Base-by-base conservation (phyloP, 192 early-diverging fungal species). In the Gaertneriomyces semiglobifer region DNA sequence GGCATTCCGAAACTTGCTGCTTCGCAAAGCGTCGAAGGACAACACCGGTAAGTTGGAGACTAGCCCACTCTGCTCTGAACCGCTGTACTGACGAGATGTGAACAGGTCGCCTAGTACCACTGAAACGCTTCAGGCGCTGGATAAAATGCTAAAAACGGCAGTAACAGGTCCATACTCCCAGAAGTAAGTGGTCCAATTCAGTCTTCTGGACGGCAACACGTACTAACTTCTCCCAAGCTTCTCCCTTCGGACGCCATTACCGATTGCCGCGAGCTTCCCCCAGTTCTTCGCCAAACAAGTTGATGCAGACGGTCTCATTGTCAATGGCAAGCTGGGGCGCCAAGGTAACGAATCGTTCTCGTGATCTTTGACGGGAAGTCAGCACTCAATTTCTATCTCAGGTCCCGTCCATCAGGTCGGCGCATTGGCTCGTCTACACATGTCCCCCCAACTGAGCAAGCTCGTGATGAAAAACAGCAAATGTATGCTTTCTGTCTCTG, bases 221-320 rank as follows among this genome's bases (percentile, higher is more conserved):
- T 50, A 18, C 1, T 18, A 18, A 50, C 18, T 12, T 50, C 12
- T 18, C 11, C 12, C 48, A 50, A 50, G 48, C 25, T 33, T 33
- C 25, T 33, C 48, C 48, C 48, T 50, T 50, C 48, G 18, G 3
- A 18, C 11, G 3, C 18, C 69, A 4, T 42, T 54, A 44, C 71
- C 71, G n/a, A 62, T 73, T 39, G 38, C 19, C 11, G 60, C 59
- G 48, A 62, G 33, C 38, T 73, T 73, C 40, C 71, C 71, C 11
- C 65, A 61, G 39, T 40, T 73, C 4, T 68, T 73, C 43, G 58
- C 20, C 20, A 6, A 44, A 3, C 20, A 68, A 10, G 33, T 73
- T 6, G 50, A 60, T 18, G 6, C 9, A n/a, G 9, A 73, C 40
- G 71, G 71, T 7, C 10, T 73, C 6, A 55, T 64, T 7, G 44